Base-by-base conservation (phyloP, 75 land plant species). In the Pseudotsuga menziesii region DNA sequence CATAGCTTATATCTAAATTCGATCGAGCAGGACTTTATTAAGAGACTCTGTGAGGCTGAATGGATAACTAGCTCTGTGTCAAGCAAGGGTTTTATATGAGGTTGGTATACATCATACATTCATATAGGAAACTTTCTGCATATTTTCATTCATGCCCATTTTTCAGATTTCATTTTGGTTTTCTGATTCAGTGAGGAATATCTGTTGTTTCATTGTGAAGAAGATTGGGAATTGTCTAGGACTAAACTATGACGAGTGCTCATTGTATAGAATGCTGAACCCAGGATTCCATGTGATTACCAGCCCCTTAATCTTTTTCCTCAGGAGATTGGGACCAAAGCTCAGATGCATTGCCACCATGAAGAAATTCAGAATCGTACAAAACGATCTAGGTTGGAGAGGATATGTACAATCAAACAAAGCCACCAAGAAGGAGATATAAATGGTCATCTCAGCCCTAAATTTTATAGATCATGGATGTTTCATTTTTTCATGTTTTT, bases 1-100 rank as follows among this genome's bases (percentile, higher is more conserved):
- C 36, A 62, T 29, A 62, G 66, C 35, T 27, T 62, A 14, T 62
- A 62, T 27, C 66, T 62, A 4, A 62, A 62, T 62, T 62, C 66
- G 17, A 62, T 62, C 0, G 66, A 62, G 32, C 36, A 62, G 14
- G 66, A 27, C 15, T 62, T 62, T 14, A 35, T 62, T 35, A 26
- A 29, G 5, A 62, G 66, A 12, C 35, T 62, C 5, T 29, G 13
- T 62, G 32, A 62, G 29, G 14, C 66, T 26, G 35, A 62, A 13
- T 23, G 32, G 9, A 3, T n/a, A 61, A n/a, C 1, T 26, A 4
- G 4, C 32, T 62, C 32, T 26, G 32, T 62, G 4, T 27, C 15
- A 12, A 27, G 32, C 32, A 12, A 3, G 4, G 66, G 29, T 62
- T 62, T 62, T 62, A 29, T 26, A 62, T 1, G 66, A 62, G 66